Evolutionary conservation across 2,329 filamentous ascomycete genomes (phyloP), one percentile per base, ranked within the genome.

Genomic region (Aspergillus vadensis): DNA sequence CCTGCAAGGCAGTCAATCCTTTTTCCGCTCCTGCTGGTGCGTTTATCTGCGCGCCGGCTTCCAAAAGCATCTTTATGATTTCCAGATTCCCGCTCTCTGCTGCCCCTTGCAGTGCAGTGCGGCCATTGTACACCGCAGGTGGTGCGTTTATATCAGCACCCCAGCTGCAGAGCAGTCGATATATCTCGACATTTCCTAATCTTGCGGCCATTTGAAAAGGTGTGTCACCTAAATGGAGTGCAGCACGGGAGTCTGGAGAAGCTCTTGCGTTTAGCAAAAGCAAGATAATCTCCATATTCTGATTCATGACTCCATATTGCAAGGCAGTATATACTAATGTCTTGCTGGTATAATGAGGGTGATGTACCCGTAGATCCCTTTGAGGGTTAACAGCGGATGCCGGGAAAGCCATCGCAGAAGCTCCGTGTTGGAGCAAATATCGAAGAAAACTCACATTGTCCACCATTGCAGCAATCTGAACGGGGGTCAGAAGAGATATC

Each of bases 61-160:
- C 1, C 17, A 54, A 27, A 21, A 54, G 36, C 30, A 25, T 23
- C 10, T 1, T 5, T 3, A 54, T 2, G 8, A 54, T 19, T 23
- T 43, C 14, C 32, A 15, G 21, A 23, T 43, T 54, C 17, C 51
- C 51, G 17, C 36, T 12, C 21, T 19, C 51, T 14, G 51, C 51
- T 14, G 51, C 51, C 10, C n/a, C 51, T 43, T 54, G 51, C 4
- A 54, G 1, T 15, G 51, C 51, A 15, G 51, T 54, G 17, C 32
- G 36, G 32, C 51, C 51, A 15, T 21, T 21, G 36, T 41, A 39
- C 8, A 3, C n/a, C 36, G 30, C 32, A 41, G 51, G 51, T 9
- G 36, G 32, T 1, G 36, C 51, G n/a, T 54, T 43, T 8, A 54
- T n/a, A 44, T 25, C 21, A 10, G 51, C 51, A 12, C 36, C 36